phyloP scores from a whole-genome alignment of 306 rosid genomes.

The Pyrus betulifolia region DNA sequence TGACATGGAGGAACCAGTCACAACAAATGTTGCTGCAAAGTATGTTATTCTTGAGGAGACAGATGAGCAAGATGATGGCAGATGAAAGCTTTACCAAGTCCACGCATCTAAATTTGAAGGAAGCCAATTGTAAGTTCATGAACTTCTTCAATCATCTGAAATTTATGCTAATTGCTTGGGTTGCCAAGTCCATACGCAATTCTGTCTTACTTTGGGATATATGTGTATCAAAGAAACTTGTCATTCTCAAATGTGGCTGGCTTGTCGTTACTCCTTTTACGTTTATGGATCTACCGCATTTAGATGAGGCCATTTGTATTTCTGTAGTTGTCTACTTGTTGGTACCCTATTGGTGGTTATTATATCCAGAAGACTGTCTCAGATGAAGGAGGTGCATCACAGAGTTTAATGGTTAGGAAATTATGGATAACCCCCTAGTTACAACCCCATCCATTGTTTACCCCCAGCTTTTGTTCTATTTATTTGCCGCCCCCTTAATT shows the following conservation, averaged over 20 bases:
- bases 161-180: not conserved
- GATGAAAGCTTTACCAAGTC: constrained; percentile 20
- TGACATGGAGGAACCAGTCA: constrained; percentile 20
- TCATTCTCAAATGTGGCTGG: not conserved
- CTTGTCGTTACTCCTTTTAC: not conserved
- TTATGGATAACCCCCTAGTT: too few species aligned
- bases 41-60: constrained; percentile 85
- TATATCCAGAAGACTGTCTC: not conserved
- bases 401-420: not conserved
- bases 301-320: not conserved
- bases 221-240: not conserved
- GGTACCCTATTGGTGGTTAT: not conserved
- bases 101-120: constrained; percentile 22
- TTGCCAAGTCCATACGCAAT: not conserved
- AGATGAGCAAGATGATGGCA: constrained; percentile 57
- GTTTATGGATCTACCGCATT: not conserved
- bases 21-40: constrained; percentile 47
- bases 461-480: too few species aligned
- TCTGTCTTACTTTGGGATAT: not conserved
- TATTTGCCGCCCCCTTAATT: too few species aligned
- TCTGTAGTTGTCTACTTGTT: not conserved
- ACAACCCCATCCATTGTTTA: too few species aligned
- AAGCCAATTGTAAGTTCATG: constrained; percentile 16
- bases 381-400: not conserved
- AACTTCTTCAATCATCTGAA: not conserved